Evolutionary conservation across 495 filamentous ascomycete genomes (phyloP), one percentile per base, ranked within the genome.

Genomic region (Thermochaetoides thermophila): DNA sequence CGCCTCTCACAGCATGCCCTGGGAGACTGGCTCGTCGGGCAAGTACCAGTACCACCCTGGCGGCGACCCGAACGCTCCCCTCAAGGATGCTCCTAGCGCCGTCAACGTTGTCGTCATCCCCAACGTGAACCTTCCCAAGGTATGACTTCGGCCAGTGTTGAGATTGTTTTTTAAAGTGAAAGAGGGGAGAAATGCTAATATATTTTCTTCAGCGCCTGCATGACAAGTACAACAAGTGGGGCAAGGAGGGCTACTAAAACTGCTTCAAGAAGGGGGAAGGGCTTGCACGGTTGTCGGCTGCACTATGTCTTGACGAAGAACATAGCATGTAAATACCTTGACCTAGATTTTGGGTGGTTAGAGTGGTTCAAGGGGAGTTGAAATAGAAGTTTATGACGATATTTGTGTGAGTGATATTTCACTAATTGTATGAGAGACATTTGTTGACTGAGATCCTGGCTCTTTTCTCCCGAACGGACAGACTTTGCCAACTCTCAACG

Each of bases 171-270:
- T 9, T 17, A 35, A 22, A 7, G 29, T 11, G 19, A 17, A 37
- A 18, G 21, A 31, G 28, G 29, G 46, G 46, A n/a, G n/a, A n/a
- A n/a, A n/a, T n/a, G n/a, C n/a, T n/a, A n/a, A n/a, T n/a, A n/a
- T n/a, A 57, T 32, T 27, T 27, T n/a, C 27, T 34, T 12, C 42
- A 94, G 89, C 63, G 72, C 31, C 71, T 91, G 35, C 89, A 97
- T 62, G 89, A 96, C 45, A 76, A 76, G 56, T 96, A 74, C 71
- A 97, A 97, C 74, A 97, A 97, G 72, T 94, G 77, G 70, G 89
- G 87, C 59, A 96, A 95, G 73, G 89, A 95, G 6, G 65, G 65
- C 29, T 71, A 67, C 52, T 57, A 55, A 34, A 52, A 24, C n/a
- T n/a, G n/a, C n/a, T n/a, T n/a, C n/a, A n/a, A n/a, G n/a, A n/a